Evolutionary conservation across 805 yeast species (phyloP).

Genomic region (Jamesozyma spencerorum): DNA sequence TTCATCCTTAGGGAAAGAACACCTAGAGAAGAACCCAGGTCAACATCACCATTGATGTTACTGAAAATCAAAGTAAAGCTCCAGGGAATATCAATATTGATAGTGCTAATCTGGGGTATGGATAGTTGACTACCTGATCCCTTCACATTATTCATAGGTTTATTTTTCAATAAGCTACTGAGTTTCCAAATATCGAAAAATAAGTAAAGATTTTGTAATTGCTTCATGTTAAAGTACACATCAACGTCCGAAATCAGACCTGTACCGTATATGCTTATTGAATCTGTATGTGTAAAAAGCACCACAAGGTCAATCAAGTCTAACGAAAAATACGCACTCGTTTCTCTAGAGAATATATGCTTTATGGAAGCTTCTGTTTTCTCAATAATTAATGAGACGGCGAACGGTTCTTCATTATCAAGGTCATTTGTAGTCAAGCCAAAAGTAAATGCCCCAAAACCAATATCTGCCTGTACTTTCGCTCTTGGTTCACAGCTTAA

Average conservation of each 20-base stretch:
- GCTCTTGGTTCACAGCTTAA: conserved; percentile 92
- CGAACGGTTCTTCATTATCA: conserved; percentile 34
- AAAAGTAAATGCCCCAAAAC: conserved; percentile 57
- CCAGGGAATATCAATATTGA: conserved; percentile 60
- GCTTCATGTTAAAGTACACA: conserved; percentile 67
- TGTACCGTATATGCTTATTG: conserved; percentile 38
- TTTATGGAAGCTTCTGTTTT: conserved; percentile 64
- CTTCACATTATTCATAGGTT: conserved; percentile 7
- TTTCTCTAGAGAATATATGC: conserved; percentile 83
- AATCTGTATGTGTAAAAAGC: conserved; percentile 37
- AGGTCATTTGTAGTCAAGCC: conserved; percentile 43
- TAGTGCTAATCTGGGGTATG: conserved; percentile 31
- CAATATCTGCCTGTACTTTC: conserved; percentile 77
- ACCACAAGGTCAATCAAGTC: conserved; percentile 41
- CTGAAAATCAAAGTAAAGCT: conserved; percentile 47
- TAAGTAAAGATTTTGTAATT: conserved; percentile 74
- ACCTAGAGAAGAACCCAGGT: conserved; percentile 81
- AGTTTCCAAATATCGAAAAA: conserved; percentile 81
- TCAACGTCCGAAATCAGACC: conserved; percentile 46
- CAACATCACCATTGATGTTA: conserved; percentile 48
- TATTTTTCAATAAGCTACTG: conserved; percentile 24
- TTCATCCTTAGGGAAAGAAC: conserved; percentile 45
- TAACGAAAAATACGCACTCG: conserved; percentile 60
- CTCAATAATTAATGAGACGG: conserved; percentile 41
- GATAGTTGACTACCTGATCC: conserved; percentile 4